These are phyloP conservation scores for Candida glucosophila DNA, from an alignment of 1,139 yeast genomes.

Conservation along the genomic window DNA sequence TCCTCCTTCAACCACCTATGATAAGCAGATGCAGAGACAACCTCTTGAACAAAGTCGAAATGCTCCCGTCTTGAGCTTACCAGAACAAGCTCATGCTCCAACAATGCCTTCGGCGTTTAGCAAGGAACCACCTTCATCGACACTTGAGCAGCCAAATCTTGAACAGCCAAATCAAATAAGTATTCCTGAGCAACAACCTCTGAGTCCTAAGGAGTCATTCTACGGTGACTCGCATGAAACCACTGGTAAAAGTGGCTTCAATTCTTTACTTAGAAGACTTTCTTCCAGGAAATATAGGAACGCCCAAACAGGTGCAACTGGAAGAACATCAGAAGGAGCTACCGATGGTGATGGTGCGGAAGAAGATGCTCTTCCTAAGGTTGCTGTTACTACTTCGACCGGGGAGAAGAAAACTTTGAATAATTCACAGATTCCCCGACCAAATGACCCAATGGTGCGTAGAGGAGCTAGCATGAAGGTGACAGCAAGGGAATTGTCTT, in stretches of 20 bases:
- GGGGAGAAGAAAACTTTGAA: background rate
- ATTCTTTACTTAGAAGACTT: conserved; percentile 30
- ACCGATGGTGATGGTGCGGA: conserved; percentile 1
- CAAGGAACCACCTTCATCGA: conserved; percentile 10
- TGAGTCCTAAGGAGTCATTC: conserved; percentile 23
- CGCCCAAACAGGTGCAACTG: conserved; percentile 10
- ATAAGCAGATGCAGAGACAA: no score
- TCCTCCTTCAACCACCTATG: no score
- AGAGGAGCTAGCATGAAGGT: conserved; percentile 58
- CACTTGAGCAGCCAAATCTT: no score
- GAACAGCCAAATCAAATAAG: conserved; percentile 6
- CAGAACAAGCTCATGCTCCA: conserved; percentile 69
- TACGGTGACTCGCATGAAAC: no score
- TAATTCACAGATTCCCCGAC: no score
- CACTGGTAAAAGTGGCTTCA: conserved; percentile 18
- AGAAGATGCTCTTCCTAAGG: conserved; percentile 8
- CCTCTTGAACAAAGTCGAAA: no score
- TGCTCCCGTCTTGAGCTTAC: conserved; percentile 38
- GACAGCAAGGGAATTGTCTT: conserved; percentile 45
- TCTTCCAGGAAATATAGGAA: conserved; percentile 26
- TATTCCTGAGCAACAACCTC: conserved; percentile 25
- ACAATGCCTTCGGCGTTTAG: conserved; percentile 10
- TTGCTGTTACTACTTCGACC: no score
- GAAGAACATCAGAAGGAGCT: conserved; percentile 1
- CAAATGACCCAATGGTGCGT: conserved; percentile 49